phyloP scores from a whole-genome alignment of 2,329 filamentous ascomycete species.

The Aspergillus ruber region DNA sequence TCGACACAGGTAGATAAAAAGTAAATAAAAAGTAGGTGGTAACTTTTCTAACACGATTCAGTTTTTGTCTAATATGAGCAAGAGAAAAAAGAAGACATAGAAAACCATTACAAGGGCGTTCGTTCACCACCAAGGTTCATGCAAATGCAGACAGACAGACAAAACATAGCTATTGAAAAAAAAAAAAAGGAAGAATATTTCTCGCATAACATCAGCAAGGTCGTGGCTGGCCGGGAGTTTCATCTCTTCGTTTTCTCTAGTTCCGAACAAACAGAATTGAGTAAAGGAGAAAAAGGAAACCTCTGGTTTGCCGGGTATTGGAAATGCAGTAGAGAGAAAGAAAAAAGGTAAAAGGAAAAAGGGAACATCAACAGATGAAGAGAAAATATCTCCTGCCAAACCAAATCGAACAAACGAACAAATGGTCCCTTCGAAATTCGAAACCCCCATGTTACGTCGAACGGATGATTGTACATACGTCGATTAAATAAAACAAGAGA shows the following conservation, averaged over 20 bases:
- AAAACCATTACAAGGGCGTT: not conserved
- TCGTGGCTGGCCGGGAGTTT: slow-evolving; percentile 14
- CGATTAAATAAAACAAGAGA: slow-evolving; percentile 3
- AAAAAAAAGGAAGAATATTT: slow-evolving; percentile 6
- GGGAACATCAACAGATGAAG: not conserved
- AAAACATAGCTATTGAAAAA: slow-evolving; percentile 2
- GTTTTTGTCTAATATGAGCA: slow-evolving; percentile 5
- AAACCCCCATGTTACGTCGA: not conserved
- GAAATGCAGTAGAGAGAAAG: slow-evolving; percentile 12
- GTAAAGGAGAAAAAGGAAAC: not conserved
- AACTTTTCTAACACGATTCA: not conserved
- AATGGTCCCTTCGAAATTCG: not conserved
- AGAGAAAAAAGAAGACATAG: slow-evolving; percentile 1
- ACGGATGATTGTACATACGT: not conserved
- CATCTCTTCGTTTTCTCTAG: slow-evolving; percentile 3
- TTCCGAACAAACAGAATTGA: slow-evolving; percentile 5
- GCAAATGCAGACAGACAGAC: slow-evolving; percentile 1
- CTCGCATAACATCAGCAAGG: slow-evolving; percentile 11
- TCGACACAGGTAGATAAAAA: too few species aligned
- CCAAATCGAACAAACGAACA: not conserved
- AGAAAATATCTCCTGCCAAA: not conserved
- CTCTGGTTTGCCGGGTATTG: slow-evolving; percentile 22
- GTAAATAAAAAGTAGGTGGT: too few species aligned
- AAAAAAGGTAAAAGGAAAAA: slow-evolving; percentile 5
- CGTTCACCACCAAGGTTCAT: not conserved